Conservation (phyloP, 208 protist species). For the Crithidia expoeki region DNA sequence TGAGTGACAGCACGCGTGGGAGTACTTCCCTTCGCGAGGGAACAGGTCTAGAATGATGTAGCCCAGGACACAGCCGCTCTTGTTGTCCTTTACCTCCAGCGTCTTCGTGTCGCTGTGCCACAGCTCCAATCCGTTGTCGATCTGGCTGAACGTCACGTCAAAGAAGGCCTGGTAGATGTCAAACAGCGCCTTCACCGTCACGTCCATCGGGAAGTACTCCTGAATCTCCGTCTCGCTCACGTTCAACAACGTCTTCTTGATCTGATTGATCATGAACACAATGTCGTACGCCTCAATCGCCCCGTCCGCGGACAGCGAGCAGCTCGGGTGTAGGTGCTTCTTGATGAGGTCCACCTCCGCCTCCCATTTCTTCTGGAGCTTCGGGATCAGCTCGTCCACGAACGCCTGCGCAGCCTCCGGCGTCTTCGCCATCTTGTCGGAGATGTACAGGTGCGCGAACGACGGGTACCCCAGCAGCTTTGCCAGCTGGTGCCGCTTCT, state of each 20-base stretch:
- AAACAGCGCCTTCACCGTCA: conserved; percentile 79
- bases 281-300: conserved; percentile 74
- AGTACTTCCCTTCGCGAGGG: conserved; percentile 86
- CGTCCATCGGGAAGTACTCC: conserved; percentile 87
- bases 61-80: conserved; percentile 58
- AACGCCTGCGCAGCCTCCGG: conserved; percentile 42
- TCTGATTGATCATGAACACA: conserved; percentile 82
- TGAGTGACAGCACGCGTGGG: conserved; percentile 83
- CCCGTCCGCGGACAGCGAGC: conserved; percentile 65
- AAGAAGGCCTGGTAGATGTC: conserved; percentile 87
- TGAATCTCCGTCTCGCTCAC: conserved; percentile 85
- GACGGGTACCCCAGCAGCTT: too few species aligned
- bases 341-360: conserved; percentile 69
- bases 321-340: conserved; percentile 68
- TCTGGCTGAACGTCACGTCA: conserved; percentile 71
- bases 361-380: conserved; percentile 80
- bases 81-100: conserved; percentile 73
- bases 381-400: conserved; percentile 67
- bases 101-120: conserved; percentile 76
- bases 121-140: conserved; percentile 73
- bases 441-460: too few species aligned
- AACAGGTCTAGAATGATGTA: conserved; percentile 88
- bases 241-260: conserved; percentile 80
- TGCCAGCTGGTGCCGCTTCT: too few species aligned
- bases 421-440: too few species aligned